Evolutionary conservation across 352 stramenopile genomes (phyloP), one percentile per base, ranked within the genome.

Genomic region (Pythium aphanidermatum): DNA sequence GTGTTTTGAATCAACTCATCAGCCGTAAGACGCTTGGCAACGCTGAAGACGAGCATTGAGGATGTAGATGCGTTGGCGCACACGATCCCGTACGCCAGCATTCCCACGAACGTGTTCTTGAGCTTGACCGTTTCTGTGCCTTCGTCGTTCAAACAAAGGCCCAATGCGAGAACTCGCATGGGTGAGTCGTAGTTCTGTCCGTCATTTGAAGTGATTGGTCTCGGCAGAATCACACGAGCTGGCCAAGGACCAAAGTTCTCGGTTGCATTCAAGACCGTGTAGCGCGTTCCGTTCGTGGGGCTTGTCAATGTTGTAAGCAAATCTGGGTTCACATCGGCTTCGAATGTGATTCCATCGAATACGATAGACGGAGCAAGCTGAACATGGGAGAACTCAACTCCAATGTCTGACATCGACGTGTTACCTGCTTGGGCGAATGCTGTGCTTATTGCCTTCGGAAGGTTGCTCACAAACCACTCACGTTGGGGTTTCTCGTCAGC

Each of bases 11-110:
- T 27, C 45, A 74, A 52, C 3, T 52, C 32, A 31, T 72, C 61
- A 0, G 58, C 66, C 3, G 63, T 29, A 3, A 75, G 64, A n/a
- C 66, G 55, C 20, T 59, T 68, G 2, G 28, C 60, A 17, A 76
- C 53, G 31, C 63, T 69, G 32, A 66, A 68, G 28, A 81, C 53
- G 13, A 78, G 44, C 47, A 80, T 60, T 0, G 66, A 42, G 5
- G 41, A 24, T 5, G 28, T 29, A 14, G 35, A 42, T 43, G n/a
- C n/a, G 11, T n/a, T n/a, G 23, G 20, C 24, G 39, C 24, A 8
- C 10, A 7, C 10, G 17, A 8, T 25, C n/a, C 11, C 23, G 39
- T 46, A 70, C 30, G 53, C 63, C 21, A 58, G 53, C 10, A 14
- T n/a, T 13, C 23, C 24, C 20, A 33, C 20, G 9, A 27, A 19